Conservation (phyloP, 257 asterid genomes). For the Anisodus tanguticus region DNA sequence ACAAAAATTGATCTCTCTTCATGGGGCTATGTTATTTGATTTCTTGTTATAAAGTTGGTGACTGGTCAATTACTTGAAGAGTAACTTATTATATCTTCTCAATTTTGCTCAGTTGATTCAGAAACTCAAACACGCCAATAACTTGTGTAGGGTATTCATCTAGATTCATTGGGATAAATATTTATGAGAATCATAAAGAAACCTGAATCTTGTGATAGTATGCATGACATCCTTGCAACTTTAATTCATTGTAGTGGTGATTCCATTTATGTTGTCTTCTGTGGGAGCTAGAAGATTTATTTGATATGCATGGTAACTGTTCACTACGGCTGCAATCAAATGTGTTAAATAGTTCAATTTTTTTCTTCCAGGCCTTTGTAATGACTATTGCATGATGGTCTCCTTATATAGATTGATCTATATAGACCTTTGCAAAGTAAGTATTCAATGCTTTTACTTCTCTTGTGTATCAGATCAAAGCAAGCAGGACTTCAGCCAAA, state of each 20-base stretch:
- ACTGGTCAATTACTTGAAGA: neutral
- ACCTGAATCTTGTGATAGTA: constrained; percentile 22
- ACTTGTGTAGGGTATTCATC: neutral
- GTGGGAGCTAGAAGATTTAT: neutral
- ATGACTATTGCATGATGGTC: neutral
- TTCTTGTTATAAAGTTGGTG: neutral
- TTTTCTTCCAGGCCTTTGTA: neutral
- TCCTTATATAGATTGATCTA: constrained; percentile 12
- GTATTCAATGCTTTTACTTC: neutral
- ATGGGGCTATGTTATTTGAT: neutral
- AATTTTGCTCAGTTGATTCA: neutral
- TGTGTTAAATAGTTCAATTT: neutral
- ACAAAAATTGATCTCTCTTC: constrained; percentile 4
- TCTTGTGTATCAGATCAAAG: constrained; percentile 75
- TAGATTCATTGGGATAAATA: constrained; percentile 14
- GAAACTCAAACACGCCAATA: neutral
- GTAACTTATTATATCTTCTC: constrained; percentile 19
- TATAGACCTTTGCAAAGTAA: neutral
- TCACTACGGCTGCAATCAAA: neutral
- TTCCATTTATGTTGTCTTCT: neutral
- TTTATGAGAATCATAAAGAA: neutral
- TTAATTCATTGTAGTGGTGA: neutral
- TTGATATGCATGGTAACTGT: neutral
- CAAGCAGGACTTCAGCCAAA: constrained; percentile 67
- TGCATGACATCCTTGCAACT: neutral